Evolutionary conservation across 768 basidiomycete genomes (phyloP).

Genomic region (Leccinum broughii): DNA sequence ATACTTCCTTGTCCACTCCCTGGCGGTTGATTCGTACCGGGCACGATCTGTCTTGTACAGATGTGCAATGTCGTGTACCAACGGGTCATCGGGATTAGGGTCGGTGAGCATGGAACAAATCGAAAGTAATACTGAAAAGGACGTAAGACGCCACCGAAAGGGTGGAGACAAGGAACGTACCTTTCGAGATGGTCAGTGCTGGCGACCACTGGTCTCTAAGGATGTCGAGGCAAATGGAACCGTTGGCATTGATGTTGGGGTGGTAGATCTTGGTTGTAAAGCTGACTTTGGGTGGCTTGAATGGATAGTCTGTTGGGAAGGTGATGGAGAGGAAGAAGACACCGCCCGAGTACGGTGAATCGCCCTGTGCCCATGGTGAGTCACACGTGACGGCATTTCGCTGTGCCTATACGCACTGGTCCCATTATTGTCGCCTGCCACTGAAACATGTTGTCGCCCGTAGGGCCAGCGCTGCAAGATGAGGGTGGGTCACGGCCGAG

Average conservation of each 20-base stretch:
- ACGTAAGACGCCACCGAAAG: not conserved
- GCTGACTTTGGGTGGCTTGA: conserved; percentile 99
- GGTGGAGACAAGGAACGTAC: conserved; percentile 40
- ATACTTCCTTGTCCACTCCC: conserved; percentile 99
- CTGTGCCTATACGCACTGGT: conserved; percentile 61
- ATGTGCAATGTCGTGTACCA: conserved; percentile 98
- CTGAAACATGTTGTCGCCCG: conserved; percentile 97
- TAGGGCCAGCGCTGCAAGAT: conserved; percentile 98
- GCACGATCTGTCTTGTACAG: conserved; percentile 99
- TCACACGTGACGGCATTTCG: conserved; percentile 18
- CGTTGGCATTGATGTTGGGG: conserved; percentile 99
- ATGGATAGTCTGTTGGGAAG: conserved; percentile 98
- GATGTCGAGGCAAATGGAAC: conserved; percentile 98
- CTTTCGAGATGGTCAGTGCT: conserved; percentile 98
- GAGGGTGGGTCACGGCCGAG: conserved; percentile 99
- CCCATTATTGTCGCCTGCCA: conserved; percentile 99
- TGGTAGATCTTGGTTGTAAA: conserved; percentile 99
- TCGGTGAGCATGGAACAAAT: conserved; percentile 99
- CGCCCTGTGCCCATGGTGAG: conserved; percentile 58
- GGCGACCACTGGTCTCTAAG: conserved; percentile 99
- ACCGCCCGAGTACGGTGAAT: conserved; percentile 98
- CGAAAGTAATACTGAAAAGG: conserved; percentile 77
- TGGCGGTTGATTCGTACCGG: conserved; percentile 95
- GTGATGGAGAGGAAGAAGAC: conserved; percentile 97
- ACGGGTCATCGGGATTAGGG: conserved; percentile 98